Evolutionary conservation across 306 rosid species (phyloP).

Genomic region (Trifolium subterraneum): DNA sequence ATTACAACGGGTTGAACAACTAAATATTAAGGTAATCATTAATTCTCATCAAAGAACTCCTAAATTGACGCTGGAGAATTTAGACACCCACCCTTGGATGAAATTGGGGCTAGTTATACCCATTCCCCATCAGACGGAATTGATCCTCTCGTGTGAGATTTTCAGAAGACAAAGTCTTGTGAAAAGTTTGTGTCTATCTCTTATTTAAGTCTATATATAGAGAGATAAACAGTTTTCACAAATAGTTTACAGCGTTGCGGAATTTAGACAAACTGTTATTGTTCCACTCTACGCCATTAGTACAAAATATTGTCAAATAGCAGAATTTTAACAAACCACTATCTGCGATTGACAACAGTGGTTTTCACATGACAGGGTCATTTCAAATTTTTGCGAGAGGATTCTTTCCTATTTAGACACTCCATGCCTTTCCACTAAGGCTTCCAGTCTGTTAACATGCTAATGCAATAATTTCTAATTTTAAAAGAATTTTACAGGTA

Average conservation of each 20-base stretch:
- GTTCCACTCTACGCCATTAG: too few species aligned
- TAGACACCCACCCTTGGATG: background rate
- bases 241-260: too few species aligned
- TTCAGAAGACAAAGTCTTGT: background rate
- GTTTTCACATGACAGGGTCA: background rate
- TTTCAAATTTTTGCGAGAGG: conserved; percentile 16
- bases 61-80: background rate
- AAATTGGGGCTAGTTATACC: conserved; percentile 17
- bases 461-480: conserved; percentile 14
- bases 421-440: conserved; percentile 5
- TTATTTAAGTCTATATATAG: conserved; percentile 2
- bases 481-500: conserved; percentile 22
- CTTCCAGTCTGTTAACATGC: conserved; percentile 3
- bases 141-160: background rate
- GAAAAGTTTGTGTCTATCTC: background rate
- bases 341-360: too few species aligned
- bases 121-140: background rate
- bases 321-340: too few species aligned
- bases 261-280: too few species aligned
- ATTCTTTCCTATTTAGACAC: conserved; percentile 8
- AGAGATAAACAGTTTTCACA: background rate
- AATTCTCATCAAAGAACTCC: conserved; percentile 11
- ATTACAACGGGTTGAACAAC: conserved; percentile 19
- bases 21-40: conserved; percentile 20
- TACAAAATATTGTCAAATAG: too few species aligned